Percentiles rank a stretch among this genome's conserved stretches.
Evolutionary conservation across 2,329 filamentous ascomycete genomes (phyloP).

Genomic region (Phoma sp.): DNA sequence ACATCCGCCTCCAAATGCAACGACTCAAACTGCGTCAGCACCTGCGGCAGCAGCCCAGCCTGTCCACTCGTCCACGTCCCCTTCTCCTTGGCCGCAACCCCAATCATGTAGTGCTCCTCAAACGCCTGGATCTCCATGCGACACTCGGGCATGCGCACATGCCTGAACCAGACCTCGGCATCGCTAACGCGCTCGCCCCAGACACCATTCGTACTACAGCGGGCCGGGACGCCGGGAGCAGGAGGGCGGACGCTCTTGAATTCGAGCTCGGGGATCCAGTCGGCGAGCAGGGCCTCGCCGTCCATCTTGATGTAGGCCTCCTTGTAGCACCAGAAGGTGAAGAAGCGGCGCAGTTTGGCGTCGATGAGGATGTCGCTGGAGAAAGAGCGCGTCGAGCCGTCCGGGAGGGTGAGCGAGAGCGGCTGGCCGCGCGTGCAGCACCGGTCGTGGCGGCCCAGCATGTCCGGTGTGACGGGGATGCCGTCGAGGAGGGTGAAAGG

Average conservation of each 20-base stretch:
- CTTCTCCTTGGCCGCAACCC: conserved; percentile 55
- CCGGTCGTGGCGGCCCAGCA: conserved; percentile 53
- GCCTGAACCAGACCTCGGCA: conserved; percentile 56
- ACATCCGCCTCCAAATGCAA: conserved; percentile 57
- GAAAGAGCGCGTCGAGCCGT: conserved; percentile 46
- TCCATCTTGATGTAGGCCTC: conserved; percentile 86
- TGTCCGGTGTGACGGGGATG: conserved; percentile 45
- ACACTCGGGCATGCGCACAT: conserved; percentile 55
- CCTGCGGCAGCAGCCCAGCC: conserved; percentile 32
- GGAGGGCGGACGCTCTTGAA: conserved; percentile 66
- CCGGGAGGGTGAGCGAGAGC: conserved; percentile 47
- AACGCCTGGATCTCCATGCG: conserved; percentile 64
- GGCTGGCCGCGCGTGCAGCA: conserved; percentile 48
- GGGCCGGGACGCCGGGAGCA: conserved; percentile 47
- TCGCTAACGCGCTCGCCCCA: conserved; percentile 57
- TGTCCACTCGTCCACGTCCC: conserved; percentile 37
- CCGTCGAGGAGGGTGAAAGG: conserved; percentile 52
- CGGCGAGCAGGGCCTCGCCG: conserved; percentile 75
- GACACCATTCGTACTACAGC: conserved; percentile 51
- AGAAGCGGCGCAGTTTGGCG: conserved; percentile 71
- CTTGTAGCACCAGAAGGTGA: conserved; percentile 78
- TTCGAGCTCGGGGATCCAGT: conserved; percentile 73
- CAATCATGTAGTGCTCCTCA: conserved; percentile 64
- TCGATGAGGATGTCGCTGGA: conserved; percentile 59
- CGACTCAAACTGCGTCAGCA: conserved; percentile 50